These are phyloP conservation scores for Lantana camara DNA, from an alignment of 257 asterid genomes.

Conservation along the genomic window DNA sequence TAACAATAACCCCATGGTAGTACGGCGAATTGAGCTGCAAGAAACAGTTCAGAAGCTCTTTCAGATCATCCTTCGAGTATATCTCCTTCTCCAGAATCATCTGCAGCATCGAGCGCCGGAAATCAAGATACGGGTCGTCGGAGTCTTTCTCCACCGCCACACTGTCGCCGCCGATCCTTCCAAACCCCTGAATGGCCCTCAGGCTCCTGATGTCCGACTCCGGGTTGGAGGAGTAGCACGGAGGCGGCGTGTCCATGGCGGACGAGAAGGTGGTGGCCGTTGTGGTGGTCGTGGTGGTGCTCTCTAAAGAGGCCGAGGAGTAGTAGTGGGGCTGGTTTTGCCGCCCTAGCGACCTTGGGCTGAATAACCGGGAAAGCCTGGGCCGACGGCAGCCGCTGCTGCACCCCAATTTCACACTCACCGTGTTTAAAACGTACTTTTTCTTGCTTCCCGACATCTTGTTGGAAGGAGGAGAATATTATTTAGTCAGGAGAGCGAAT, in stretches of 20 bases:
- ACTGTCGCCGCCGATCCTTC: constrained; percentile 63
- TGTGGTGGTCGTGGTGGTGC: constrained; percentile 42
- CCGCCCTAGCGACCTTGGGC: constrained; percentile 44
- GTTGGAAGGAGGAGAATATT: not conserved
- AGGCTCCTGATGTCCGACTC: constrained; percentile 50
- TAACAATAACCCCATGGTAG: constrained; percentile 70
- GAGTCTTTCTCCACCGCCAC: constrained; percentile 91
- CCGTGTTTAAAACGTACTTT: constrained; percentile 43
- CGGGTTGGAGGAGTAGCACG: constrained; percentile 29
- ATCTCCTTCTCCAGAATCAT: constrained; percentile 84
- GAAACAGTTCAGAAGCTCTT: constrained; percentile 78
- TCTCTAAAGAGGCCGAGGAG: too few relatives aligned
- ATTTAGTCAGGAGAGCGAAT: too few relatives aligned
- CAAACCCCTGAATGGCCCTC: constrained; percentile 69
- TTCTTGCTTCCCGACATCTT: constrained; percentile 53
- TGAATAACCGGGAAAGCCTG: constrained; percentile 49
- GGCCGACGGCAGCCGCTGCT: constrained; percentile 49
- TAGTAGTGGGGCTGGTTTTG: constrained; percentile 27
- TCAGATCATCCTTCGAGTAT: constrained; percentile 69
- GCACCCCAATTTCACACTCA: constrained; percentile 63
- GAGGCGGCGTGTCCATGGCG: constrained; percentile 27
- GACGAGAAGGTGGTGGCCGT: constrained; percentile 40
- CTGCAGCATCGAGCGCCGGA: constrained; percentile 91
- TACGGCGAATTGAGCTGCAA: constrained; percentile 83
- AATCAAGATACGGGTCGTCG: constrained; percentile 82